Conservation (phyloP, 495 filamentous ascomycete species). For the Xylaria venustula region DNA sequence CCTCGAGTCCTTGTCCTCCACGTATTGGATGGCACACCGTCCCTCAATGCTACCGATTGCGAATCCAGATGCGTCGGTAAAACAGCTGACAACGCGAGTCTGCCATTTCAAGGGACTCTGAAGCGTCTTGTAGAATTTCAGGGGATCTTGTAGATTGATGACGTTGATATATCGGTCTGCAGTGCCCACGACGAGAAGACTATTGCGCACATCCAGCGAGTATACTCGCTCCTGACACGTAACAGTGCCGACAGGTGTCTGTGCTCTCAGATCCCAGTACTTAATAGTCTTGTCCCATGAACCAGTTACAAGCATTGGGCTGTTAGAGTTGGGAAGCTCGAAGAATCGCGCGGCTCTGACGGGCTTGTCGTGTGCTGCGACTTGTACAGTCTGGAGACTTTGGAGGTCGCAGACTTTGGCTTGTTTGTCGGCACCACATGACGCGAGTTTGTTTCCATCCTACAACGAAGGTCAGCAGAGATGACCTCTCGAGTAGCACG, state of each 20-base stretch:
- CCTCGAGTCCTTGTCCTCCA: constrained; percentile 79
- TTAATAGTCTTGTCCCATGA: constrained; percentile 90
- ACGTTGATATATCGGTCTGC: constrained; percentile 89
- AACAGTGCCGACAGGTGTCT: constrained; percentile 59
- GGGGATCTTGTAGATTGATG: constrained; percentile 71
- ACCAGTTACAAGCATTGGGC: constrained; percentile 72
- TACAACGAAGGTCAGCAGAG: constrained; percentile 22
- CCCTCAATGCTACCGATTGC: constrained; percentile 88
- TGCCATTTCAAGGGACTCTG: constrained; percentile 87
- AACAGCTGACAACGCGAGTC: constrained; percentile 81
- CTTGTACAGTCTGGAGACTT: constrained; percentile 55
- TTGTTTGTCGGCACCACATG: constrained; percentile 73
- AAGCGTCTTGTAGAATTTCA: constrained; percentile 76
- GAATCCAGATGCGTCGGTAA: constrained; percentile 78
- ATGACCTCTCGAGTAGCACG: neutral
- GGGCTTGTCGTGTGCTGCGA: constrained; percentile 70
- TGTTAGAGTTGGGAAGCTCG: constrained; percentile 47
- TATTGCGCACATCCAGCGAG: constrained; percentile 77
- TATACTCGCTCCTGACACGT: constrained; percentile 80
- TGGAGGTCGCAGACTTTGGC: constrained; percentile 72
- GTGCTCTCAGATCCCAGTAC: constrained; percentile 80
- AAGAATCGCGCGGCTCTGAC: constrained; percentile 74
- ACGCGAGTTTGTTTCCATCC: constrained; percentile 64
- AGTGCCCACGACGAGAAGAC: constrained; percentile 76
- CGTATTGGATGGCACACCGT: constrained; percentile 84